Evolutionary conservation across 1,284 basidiomycete species (phyloP).

Genomic region (Cutaneotrichosporon sp.): DNA sequence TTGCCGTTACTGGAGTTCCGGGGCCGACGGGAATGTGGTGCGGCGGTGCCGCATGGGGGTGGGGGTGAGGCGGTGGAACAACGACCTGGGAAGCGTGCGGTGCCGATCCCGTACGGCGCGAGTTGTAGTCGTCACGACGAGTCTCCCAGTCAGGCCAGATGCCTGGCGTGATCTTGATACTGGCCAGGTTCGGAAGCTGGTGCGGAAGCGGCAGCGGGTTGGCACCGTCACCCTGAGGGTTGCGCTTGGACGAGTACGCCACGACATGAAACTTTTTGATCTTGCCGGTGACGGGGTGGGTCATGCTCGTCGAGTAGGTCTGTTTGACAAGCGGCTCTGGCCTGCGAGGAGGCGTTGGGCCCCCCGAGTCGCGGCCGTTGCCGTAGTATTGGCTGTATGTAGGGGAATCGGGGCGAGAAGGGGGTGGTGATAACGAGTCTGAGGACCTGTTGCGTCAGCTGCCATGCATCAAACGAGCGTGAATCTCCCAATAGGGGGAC

Average conservation of each 20-base stretch:
- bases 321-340: constrained; percentile 44
- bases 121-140: constrained; percentile 29
- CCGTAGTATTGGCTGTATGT: constrained; percentile 22
- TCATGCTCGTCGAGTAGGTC: constrained; percentile 46
- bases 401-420: constrained; percentile 20
- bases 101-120: constrained; percentile 12
- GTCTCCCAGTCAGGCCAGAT: constrained; percentile 47
- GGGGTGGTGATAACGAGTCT: constrained; percentile 38
- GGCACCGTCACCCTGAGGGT: constrained; percentile 40
- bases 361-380: constrained; percentile 12
- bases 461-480: not conserved
- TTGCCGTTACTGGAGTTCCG: constrained; percentile 17
- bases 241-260: constrained; percentile 44
- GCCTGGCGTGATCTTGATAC: constrained; percentile 35
- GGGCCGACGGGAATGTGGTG: constrained; percentile 13
- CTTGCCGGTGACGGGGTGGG: constrained; percentile 37
- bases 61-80: constrained; percentile 7
- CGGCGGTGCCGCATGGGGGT: constrained; percentile 15
- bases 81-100: constrained; percentile 6
- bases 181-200: constrained; percentile 38
- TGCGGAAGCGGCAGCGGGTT: constrained; percentile 41
- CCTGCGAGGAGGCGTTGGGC: constrained; percentile 19
- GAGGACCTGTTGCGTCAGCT: constrained; percentile 23
- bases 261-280: constrained; percentile 47
- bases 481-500: too few relatives aligned